Evolutionary conservation across 164 flowering plant species (phyloP).

Genomic region (Vitis rupestris): DNA sequence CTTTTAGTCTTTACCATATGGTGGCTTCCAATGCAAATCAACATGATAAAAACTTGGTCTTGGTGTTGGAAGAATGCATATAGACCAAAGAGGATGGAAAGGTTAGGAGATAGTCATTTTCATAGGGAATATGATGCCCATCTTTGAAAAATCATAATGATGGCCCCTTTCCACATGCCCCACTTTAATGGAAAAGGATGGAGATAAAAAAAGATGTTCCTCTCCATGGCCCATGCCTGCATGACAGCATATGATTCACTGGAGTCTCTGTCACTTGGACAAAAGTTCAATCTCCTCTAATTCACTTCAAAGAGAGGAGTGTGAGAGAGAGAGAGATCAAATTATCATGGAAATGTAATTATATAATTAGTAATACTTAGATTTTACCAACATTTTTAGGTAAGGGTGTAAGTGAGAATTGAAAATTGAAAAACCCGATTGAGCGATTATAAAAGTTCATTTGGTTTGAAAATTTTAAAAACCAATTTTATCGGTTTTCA

Average conservation of each 20-base stretch:
- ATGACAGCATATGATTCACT: neutral
- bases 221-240: neutral
- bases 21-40: neutral
- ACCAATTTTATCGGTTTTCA: no score
- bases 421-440: no score
- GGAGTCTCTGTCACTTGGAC: neutral
- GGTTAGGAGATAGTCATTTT: neutral
- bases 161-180: neutral
- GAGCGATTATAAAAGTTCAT: no score
- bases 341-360: no score
- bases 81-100: neutral
- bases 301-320: no score
- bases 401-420: no score
- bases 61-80: neutral
- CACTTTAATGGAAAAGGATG: neutral
- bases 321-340: no score
- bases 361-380: no score
- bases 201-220: no score
- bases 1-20: no score
- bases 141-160: neutral
- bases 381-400: no score
- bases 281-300: neutral
- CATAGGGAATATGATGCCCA: slow-evolving; percentile 3
- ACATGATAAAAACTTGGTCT: neutral
- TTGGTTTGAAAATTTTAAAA: no score